Evolutionary conservation across 495 filamentous ascomycete genomes (phyloP).

Genomic region (Apiosordaria backusii): DNA sequence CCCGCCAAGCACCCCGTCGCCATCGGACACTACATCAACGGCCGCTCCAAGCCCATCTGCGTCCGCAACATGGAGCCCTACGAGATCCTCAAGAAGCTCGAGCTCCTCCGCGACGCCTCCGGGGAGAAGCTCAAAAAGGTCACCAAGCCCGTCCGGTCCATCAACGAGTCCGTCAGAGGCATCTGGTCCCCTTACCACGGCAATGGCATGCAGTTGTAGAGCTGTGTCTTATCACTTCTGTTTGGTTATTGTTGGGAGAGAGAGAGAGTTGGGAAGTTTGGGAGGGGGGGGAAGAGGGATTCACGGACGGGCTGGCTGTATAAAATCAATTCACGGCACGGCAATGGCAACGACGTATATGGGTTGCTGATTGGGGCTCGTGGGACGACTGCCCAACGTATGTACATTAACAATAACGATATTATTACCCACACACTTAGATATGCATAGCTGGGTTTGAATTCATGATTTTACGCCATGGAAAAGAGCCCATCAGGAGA

Average conservation of each 20-base stretch:
- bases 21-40: slow-evolving; percentile 85
- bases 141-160: slow-evolving; percentile 77
- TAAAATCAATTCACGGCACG: neutral
- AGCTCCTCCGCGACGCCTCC: slow-evolving; percentile 74
- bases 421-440: neutral
- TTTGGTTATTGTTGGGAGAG: slow-evolving; percentile 4
- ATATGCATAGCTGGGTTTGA: neutral
- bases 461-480: neutral
- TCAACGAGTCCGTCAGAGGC: slow-evolving; percentile 89
- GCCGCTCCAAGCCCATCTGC: slow-evolving; percentile 78
- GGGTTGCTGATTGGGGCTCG: neutral
- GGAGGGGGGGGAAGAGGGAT: neutral
- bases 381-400: neutral
- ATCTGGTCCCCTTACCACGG: slow-evolving; percentile 95
- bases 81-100: slow-evolving; percentile 78
- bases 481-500: too few species aligned
- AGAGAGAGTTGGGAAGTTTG: neutral
- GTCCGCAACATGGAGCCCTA: slow-evolving; percentile 77
- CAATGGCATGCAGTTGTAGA: slow-evolving; percentile 42
- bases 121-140: slow-evolving; percentile 77
- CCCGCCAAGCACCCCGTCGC: slow-evolving; percentile 84
- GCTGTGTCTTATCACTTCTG: slow-evolving; percentile 3
- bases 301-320: neutral
- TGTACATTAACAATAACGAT: neutral
- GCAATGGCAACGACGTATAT: neutral